Base-by-base conservation (phyloP, 345 rosid species). In the Euphorbia tirucalli region DNA sequence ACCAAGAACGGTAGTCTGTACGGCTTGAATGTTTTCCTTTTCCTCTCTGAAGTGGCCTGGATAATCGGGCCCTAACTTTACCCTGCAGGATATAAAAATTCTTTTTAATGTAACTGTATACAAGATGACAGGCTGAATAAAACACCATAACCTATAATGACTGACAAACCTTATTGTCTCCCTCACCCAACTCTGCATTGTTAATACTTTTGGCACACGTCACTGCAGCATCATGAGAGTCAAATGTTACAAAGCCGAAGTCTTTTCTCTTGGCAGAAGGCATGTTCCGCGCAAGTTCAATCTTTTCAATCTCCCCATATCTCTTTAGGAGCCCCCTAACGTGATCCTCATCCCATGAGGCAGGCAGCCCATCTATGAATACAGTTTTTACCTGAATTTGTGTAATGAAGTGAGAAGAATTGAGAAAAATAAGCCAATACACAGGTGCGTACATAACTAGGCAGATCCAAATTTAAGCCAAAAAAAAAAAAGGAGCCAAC, bases 221-320 rank as follows among this genome's bases (percentile, higher is more conserved):
- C 71, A 95, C 94, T 16, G 99, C 98, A 76, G 98, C 90, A 65
- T 89, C 99, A 65, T 92, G 98, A 77, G 87, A 80, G 75, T 90
- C 97, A 70, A 95, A 95, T 39, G 98, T 90, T 72, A 95, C 94
- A 84, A 95, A 95, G 70, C 99, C 99, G 74, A 90, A 95, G 84
- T 95, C 98, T 83, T 87, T 93, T 80, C 99, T 87, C 87, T 85
- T 89, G 25, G 98, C 99, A 77, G 96, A 89, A 72, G 97, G 97
- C 99, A 95, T 92, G 67, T 90, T 95, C 65, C 98, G 86, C 0
- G 99, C 97, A 88, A 95, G 99, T 83, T 95, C 99, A 71, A 95
- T 69, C 85, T 90, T 95, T 74, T 88, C 97, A 73, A 95, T 77
- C 74, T 83, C 85, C 37, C 99, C 99, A 77, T 87, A 90, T 66